Percentiles rank a stretch among this genome's conserved stretches.
These are phyloP conservation scores for Oryza meridionalis DNA, from an alignment of 176 grass and related monocot genomes.

Conservation along the genomic window DNA sequence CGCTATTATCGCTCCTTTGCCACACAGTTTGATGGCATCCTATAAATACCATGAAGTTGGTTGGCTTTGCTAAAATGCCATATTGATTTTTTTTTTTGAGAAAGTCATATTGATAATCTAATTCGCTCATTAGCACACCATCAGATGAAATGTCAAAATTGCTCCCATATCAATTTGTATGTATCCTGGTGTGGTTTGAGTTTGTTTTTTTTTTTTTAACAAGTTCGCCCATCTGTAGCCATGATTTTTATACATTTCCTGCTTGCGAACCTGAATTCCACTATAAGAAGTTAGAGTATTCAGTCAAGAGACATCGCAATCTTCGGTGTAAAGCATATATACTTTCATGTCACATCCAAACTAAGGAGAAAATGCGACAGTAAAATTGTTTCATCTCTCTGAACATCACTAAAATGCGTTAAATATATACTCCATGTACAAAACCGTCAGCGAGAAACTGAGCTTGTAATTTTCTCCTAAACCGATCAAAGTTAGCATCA, in stretches of 20 bases:
- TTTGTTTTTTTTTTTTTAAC: too few relatives aligned
- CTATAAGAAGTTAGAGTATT: not conserved
- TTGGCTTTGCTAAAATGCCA: too few relatives aligned
- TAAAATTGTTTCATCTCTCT: not conserved
- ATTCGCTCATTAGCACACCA: too few relatives aligned
- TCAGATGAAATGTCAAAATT: too few relatives aligned
- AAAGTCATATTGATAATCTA: too few relatives aligned
- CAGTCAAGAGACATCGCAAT: not conserved
- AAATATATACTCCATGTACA: not conserved
- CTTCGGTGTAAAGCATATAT: not conserved
- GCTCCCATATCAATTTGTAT: too few relatives aligned
- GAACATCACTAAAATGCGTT: not conserved
- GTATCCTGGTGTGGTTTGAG: too few relatives aligned
- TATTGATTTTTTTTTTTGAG: too few relatives aligned
- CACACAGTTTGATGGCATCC: too few relatives aligned
- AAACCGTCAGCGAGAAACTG: conserved; percentile 40
- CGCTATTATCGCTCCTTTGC: too few relatives aligned
- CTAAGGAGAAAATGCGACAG: not conserved
- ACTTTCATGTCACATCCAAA: not conserved
- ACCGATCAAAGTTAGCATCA: not conserved
- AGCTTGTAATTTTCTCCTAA: conserved; percentile 4
- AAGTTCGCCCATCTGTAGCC: not conserved
- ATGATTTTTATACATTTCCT: not conserved
- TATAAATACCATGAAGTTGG: too few relatives aligned
- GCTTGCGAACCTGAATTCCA: not conserved